Conservation (phyloP, 352 stramenopile species). For the Globisporangium splendens region DNA sequence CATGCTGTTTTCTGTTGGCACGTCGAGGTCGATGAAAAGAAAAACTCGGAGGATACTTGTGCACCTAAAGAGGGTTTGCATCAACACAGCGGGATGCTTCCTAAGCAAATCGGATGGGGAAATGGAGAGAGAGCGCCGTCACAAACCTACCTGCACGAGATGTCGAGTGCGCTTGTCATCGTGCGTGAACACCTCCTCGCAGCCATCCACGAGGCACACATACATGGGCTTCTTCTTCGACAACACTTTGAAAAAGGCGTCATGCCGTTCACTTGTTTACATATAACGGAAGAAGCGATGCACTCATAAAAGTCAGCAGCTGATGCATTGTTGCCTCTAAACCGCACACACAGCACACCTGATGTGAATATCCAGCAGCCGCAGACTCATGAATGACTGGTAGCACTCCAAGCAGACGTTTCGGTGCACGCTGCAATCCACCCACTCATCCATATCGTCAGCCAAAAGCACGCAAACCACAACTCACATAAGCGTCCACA, state of each 20-base stretch:
- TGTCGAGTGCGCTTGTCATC: conserved; percentile 49
- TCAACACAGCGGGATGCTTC: neutral
- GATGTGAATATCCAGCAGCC: conserved; percentile 53
- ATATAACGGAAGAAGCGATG: neutral
- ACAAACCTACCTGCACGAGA: conserved; percentile 21
- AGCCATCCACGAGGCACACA: conserved; percentile 51
- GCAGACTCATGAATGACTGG: conserved; percentile 43
- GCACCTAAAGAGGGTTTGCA: conserved; percentile 11
- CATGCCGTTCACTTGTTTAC: conserved; percentile 43
- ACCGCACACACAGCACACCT: conserved; percentile 13
- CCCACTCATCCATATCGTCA: too few species aligned
- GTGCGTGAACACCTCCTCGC: conserved; percentile 34
- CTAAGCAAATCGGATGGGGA: neutral
- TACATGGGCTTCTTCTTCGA: conserved; percentile 64
- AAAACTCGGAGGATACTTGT: conserved; percentile 41
- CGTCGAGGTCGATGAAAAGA: conserved; percentile 28
- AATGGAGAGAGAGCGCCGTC: neutral
- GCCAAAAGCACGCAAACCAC: neutral
- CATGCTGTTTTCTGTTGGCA: neutral
- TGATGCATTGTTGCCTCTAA: neutral
- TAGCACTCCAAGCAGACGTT: conserved; percentile 54
- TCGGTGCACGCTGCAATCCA: conserved; percentile 18
- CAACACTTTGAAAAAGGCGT: conserved; percentile 61
- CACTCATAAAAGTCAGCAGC: neutral
- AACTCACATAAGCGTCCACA: neutral